Base-by-base conservation (phyloP, 345 rosid genomes). In the Anastatica hierochuntica region DNA sequence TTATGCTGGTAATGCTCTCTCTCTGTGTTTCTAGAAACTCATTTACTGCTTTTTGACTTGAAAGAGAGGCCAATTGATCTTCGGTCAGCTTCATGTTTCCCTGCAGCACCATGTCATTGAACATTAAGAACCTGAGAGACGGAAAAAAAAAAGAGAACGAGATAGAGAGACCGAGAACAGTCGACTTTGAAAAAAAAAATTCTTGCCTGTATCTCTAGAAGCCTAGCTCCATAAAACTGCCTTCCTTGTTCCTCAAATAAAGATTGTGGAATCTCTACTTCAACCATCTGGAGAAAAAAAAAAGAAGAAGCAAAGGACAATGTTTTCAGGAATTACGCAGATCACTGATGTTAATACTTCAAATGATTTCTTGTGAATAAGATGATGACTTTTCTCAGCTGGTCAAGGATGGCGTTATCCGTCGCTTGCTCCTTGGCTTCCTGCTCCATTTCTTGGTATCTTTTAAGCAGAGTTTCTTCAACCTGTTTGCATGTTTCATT, bases 251-350 rank as follows among this genome's bases (percentile, higher is more conserved):
- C 98, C 72, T 90, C 96, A 43, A 90, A 82, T 69, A 90, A 74
- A 49, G 92, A 82, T 63, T 46, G 82, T 49, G 98, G 95, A 64
- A 87, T 71, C 66, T 90, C 95, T 57, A 84, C 69, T 71, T 82
- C 96, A 60, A 81, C 95, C 96, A 87, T 90, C 98, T 89, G 66
- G n/a, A n/a, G n/a, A n/a, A n/a, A n/a, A n/a, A n/a, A n/a, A n/a
- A 53, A 42, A 52, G 1, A 19, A 67, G 14, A 44, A 20, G 14
- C 43, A 50, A 62, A 7, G 4, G 39, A 39, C 11, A 42, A 52
- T 38, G 7, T 19, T 43, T 50, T 26, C 1, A 4, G 27, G 5
- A 27, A 27, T 44, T 29, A 65, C 26, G 12, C 15, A 50, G 42
- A 19, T 35, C 19, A 58, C 27, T 2, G 14, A 50, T 5, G 11